Evolutionary conservation across 768 basidiomycete genomes (phyloP), one percentile per base, ranked within the genome.

Genomic region (Grammothele lineata): DNA sequence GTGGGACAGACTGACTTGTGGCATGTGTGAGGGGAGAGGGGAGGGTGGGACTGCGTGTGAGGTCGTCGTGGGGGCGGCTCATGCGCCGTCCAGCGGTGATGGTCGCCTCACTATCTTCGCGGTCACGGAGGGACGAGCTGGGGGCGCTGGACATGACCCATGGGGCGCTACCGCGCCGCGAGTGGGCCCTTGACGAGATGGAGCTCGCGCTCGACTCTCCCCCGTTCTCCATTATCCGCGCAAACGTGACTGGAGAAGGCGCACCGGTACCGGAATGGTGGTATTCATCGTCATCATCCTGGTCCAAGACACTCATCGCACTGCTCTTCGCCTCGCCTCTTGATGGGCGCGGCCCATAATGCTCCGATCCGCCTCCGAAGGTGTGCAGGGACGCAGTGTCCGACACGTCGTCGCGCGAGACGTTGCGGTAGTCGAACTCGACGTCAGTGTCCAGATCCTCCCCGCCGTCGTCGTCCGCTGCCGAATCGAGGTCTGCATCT

Each of bases 71-170:
- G 56, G 80, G 83, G 53, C 76, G 72, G 57, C 81, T 85, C 18
- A 75, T 74, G 17, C 81, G 70, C 43, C 82, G 24, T 5, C 27
- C 30, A 8, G 46, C 53, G 5, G 51, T 75, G n/a, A 81, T 59
- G 10, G 81, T 83, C 33, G 72, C 69, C 27, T 78, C 59, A 57
- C 78, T 81, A 47, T 74, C 76, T 58, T 84, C 84, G 36, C 80
- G 70, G 45, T 77, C 73, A 26, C 78, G 71, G n/a, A 39, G 63
- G 58, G 27, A 60, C 56, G 15, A 48, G 19, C 30, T 42, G 21
- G 40, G 42, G 11, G 62, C 58, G 15, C 69, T 72, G 15, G 81
- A 76, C 11, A 83, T 82, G 34, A 73, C 70, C 66, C 83, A 76
- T n/a, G 84, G 81, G 14, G 77, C 57, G 55, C 82, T 85, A 11